Evolutionary conservation across 2,329 filamentous ascomycete species (phyloP), one percentile per base, ranked within the genome.

Genomic region (Aureobasidium sp.): DNA sequence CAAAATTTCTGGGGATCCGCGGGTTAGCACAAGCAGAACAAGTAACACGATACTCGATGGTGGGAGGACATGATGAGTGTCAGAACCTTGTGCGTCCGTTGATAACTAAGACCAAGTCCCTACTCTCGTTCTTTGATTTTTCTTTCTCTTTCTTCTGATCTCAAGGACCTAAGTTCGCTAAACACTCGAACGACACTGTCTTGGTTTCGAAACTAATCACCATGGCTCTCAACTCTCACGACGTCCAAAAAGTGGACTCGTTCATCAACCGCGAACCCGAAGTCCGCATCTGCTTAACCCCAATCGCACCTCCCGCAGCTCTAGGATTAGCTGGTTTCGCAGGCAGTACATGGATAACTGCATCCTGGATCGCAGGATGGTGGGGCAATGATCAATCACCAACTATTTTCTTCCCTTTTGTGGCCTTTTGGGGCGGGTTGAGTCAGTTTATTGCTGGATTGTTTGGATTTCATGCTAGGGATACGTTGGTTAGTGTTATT

Each of bases 251-350:
- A 36, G 31, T 60, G 15, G 29, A 60, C 9, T 49, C 44, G 5
- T 45, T 60, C 9, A 51, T 60, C 14, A 44, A 51, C 20, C 57
- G 47, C 44, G 57, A 60, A 41, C 67, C 69, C 6, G 64, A 66
- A 20, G 63, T 71, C 3, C 64, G 62, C 36, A 71, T 70, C 48
- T 68, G 67, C 62, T 64, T 72, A 1, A 64, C 61, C 36, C 70
- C 70, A 5, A 70, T 71, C 53, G 70, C 70, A n/a, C 67, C 70
- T 12, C 69, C 70, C 6, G 69, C 67, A 5, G 70, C 69, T 1
- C 60, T 71, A 4, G 70, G 69, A 8, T 65, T 71, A 4, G 70
- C 69, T 6, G 69, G 70, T 12, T 71, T 70, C 60, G 66, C 70
- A 3, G 66, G 69, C 55, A 67, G 67, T 27, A 71, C 70, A 29